Evolutionary conservation across 495 filamentous ascomycete species (phyloP), one percentile per base, ranked within the genome.

Genomic region (Aspergillus indologenus): DNA sequence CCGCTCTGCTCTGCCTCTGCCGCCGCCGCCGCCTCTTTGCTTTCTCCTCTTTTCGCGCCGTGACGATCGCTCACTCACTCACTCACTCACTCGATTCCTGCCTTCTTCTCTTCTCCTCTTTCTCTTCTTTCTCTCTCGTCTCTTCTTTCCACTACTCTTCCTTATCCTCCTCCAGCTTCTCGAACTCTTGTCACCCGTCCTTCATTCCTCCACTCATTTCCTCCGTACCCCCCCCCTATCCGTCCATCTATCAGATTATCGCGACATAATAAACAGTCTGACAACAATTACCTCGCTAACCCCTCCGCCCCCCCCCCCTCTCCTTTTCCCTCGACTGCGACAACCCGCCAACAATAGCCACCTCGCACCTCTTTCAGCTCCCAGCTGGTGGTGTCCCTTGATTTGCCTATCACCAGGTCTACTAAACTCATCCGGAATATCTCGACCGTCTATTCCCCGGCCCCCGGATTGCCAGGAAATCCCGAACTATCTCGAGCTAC

Each of bases 21-120:
- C 26, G 50, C 58, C 24, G n/a, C 29, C 58, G n/a, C 21, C 58
- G 43, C 50, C 34, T 52, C 53, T 56, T 59, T 65, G 57, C 47
- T 59, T 61, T 61, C 45, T 50, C 46, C 22, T 56, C 46, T 63
- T 59, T 53, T 57, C 46, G 46, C 47, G 47, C 22, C 47, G 19
- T 50, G 47, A 50, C 47, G 47, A 50, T 50, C 47, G 34, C 34
- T 40, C 34, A 53, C 61, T 49, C 42, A 14, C 48, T 60, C 60
- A 54, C 61, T 60, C 42, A 31, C 18, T 51, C 21, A 34, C 56
- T 53, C 47, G 50, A 53, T n/a, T n/a, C n/a, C n/a, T n/a, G n/a
- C n/a, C 53, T 34, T 63, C 29, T 47, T 43, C 3, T 44, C 20
- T 43, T 42, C 26, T 34, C 21, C 21, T 44, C 23, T 55, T n/a